Conservation (phyloP, 2,329 filamentous ascomycete genomes). For the Cytospora piceicola region DNA sequence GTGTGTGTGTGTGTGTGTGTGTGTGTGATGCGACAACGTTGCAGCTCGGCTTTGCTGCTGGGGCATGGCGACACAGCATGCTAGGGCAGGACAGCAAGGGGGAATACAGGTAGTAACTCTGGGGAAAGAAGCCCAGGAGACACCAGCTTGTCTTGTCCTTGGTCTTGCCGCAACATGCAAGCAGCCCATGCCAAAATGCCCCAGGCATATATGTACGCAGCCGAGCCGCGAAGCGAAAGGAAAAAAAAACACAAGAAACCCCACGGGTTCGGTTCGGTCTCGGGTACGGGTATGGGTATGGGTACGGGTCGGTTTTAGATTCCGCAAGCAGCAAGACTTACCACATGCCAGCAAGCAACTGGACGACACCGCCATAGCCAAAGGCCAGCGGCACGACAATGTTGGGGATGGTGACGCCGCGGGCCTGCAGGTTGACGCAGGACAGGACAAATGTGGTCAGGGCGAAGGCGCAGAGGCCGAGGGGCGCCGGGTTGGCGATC, state of each 20-base stretch:
- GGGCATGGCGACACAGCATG: slow-evolving; percentile 1
- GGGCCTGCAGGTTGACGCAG: slow-evolving; percentile 70
- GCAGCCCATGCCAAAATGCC: neutral
- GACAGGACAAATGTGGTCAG: slow-evolving; percentile 82
- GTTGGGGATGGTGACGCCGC: slow-evolving; percentile 62
- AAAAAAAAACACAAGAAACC: no score
- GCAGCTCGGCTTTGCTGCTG: neutral
- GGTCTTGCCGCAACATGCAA: neutral
- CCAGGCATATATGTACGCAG: neutral
- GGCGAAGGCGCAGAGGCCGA: slow-evolving; percentile 78
- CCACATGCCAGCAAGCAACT: slow-evolving; percentile 87
- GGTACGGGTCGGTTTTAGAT: neutral
- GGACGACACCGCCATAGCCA: slow-evolving; percentile 77
- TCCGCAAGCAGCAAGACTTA: slow-evolving; percentile 48
- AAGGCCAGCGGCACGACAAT: slow-evolving; percentile 72
- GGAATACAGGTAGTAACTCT: neutral
- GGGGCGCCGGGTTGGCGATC: slow-evolving; percentile 78
- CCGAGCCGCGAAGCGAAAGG: neutral
- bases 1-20: neutral
- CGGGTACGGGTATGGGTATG: neutral
- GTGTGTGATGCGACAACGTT: neutral
- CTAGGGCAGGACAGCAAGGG: neutral
- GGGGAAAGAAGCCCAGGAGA: neutral
- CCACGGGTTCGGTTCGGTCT: neutral
- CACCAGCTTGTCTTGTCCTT: neutral